Base-by-base conservation (phyloP, 148 eudicot genomes). In the Drosera capensis region DNA sequence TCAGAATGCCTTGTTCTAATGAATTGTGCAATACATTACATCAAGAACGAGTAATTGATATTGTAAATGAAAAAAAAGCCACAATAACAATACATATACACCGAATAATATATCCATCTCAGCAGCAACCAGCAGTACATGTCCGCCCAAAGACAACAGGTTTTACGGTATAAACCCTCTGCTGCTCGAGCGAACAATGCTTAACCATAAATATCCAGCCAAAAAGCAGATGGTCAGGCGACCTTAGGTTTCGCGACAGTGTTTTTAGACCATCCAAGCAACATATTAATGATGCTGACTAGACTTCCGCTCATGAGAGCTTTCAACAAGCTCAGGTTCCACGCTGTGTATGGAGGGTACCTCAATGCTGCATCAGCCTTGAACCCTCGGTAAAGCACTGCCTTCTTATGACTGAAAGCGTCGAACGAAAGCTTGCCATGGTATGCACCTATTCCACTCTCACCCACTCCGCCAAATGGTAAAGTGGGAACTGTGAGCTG, bases 391-490 rank as follows among this genome's bases (percentile, higher is more conserved):
- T 68, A 49, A 16, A 86, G 51, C 48, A 86, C 77, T 1, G 81
- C 66, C 63, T 86, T 86, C 66, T 78, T 81, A 46, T 86, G 95
- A 65, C 79, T 78, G 54, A 86, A 81, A 34, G 73, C 70, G 37
- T 81, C 93, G 26, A 86, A 86, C n/a, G 86, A 78, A 52, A 70
- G 78, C 54, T 72, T 86, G 11, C 96, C 96, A 18, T 81, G 87
- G 71, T 75, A 86, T 42, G 84, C 49, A 23, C 93, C 95, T 58
- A 71, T 78, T 31, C 96, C 84, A 42, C 96, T 86, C 62, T 73
- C 93, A n/a, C 74, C 84, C 26, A 81, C 93, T 47, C 96, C 96
- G 22, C 96, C 96, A 29, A 81, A 81, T 44, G 96, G 96, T 61
- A 86, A 55, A 21, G 54, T 31, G 44, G 63, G 71, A 25, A 71